A percentile compares a stretch with the other conserved stretches of the same genome.
phyloP scores from a whole-genome alignment of 176 grass and related monocot species.

The Alloteropsis semialata region DNA sequence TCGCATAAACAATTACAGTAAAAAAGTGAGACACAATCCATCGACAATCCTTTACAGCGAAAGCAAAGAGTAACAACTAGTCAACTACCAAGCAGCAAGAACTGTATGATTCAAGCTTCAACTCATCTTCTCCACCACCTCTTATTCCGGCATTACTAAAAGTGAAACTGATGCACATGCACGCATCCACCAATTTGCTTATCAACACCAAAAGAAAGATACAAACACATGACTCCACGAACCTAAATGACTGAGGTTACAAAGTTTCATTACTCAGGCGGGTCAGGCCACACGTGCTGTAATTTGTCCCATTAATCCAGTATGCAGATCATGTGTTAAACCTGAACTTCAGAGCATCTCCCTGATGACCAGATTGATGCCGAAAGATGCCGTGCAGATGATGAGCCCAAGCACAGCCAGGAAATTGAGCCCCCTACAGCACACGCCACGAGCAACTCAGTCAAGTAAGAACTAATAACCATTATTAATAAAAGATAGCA shows the following conservation, averaged over 20 bases:
- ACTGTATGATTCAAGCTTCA: background rate
- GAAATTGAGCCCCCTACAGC: constrained; percentile 66
- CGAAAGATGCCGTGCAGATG: constrained; percentile 70
- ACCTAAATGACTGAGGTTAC: background rate
- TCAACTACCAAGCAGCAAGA: background rate
- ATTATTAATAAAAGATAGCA: background rate
- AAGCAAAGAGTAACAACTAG: background rate
- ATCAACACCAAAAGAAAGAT: background rate
- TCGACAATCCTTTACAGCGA: background rate
- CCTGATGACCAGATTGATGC: constrained; percentile 69
- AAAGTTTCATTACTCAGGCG: background rate
- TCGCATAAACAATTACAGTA: no score
- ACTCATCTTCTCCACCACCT: background rate
- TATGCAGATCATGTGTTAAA: background rate
- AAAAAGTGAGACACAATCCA: background rate
- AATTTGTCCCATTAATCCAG: background rate
- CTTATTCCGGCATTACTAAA: constrained; percentile 21
- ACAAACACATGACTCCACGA: background rate
- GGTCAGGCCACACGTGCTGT: background rate
- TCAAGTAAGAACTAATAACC: background rate
- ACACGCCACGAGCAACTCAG: background rate
- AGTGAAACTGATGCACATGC: background rate
- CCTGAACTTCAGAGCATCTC: constrained; percentile 48
- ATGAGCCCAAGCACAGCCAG: constrained; percentile 69
- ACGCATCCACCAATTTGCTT: background rate